Base-by-base conservation (phyloP, 495 filamentous ascomycete species). In the Penicillium tannophilum region DNA sequence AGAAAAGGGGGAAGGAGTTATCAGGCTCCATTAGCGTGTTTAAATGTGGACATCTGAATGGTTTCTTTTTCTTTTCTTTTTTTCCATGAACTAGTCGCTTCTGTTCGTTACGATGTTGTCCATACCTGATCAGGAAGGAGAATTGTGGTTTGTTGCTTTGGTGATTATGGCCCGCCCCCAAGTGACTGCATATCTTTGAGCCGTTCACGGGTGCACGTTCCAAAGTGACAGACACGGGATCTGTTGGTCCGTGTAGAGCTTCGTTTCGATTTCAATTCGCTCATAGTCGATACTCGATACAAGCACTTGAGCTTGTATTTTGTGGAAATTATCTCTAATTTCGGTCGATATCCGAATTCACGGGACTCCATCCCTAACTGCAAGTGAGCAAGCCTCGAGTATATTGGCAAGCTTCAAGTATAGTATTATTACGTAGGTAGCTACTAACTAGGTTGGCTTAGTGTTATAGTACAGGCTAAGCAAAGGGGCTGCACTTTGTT, bases 51-150 rank as follows among this genome's bases (percentile, higher is more conserved):
- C 28, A 28, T 28, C 4, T 28, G 28, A 7, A 28, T 28, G 28
- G 28, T 28, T 4, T 28, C 14, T 47, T 23, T 23, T 23, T 14
- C 10, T 26, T 47, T 47, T 4, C 7, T 24, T 24, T 47, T 28
- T 28, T 26, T 12, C 20, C 20, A 23, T 23, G 20, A 20, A 14
- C 24, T 9, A 26, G 12, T 47, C 24, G 16, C 42, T 23, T 23
- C 20, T 46, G 12, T 16, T 28, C 23, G 2, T 16, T 20, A 1
- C 20, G 4, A 20, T 45, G 16, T 14, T 10, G 44, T 49, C 46
- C 26, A 49, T 49, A 10, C 56, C 61, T 54, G 19, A 56, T 63
- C 36, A 31, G 59, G 56, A 65, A 65, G 60, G 60, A 57, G 42
- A 51, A 19, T 54, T 31, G 16, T 6, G 46, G 11, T 24, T 28